Evolutionary conservation across 108 stramenopile species (phyloP).

Genomic region (Pseudonitzschia multiseries): DNA sequence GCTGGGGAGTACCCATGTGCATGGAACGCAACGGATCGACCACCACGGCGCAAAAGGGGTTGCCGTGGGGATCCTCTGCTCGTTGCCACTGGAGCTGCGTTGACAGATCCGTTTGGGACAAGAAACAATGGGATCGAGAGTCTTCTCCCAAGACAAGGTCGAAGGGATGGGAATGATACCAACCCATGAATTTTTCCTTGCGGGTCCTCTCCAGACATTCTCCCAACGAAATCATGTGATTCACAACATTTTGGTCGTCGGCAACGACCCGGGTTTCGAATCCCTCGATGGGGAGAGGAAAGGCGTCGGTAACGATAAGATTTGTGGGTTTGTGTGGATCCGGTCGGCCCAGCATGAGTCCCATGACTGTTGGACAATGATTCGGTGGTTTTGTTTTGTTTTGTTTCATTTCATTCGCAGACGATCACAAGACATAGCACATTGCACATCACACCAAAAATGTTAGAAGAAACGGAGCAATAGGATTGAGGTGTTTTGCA

Average conservation of each 20-base stretch:
- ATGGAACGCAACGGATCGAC: slow-evolving; percentile 86
- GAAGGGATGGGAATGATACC: slow-evolving; percentile 99
- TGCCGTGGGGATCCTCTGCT: slow-evolving; percentile 93
- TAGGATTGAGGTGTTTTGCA: too few species aligned
- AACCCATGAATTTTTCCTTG: slow-evolving; percentile 90
- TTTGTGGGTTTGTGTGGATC: slow-evolving; percentile 62
- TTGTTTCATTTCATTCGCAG: too few species aligned
- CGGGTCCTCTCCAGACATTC: slow-evolving; percentile 91
- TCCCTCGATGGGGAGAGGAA: slow-evolving; percentile 97
- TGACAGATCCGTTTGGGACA: slow-evolving; percentile 90
- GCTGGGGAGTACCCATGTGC: slow-evolving; percentile 70
- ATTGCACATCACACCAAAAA: too few species aligned
- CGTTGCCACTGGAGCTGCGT: slow-evolving; percentile 98
- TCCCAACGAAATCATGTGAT: slow-evolving; percentile 96
- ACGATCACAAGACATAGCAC: too few species aligned
- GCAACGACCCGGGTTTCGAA: slow-evolving; percentile 95
- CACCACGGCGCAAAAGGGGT: slow-evolving; percentile 97
- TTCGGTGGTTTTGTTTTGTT: too few species aligned
- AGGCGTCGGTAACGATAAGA: slow-evolving; percentile 92
- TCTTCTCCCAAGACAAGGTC: slow-evolving; percentile 75
- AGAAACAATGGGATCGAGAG: slow-evolving; percentile 81
- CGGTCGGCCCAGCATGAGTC: slow-evolving; percentile 83
- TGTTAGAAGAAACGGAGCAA: too few species aligned
- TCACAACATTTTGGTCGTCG: slow-evolving; percentile 92
- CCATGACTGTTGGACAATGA: slow-evolving; percentile 88